Evolutionary conservation across 108 stramenopile species (phyloP), one percentile per base, ranked within the genome.

Genomic region (Cyclotella distinguenda): DNA sequence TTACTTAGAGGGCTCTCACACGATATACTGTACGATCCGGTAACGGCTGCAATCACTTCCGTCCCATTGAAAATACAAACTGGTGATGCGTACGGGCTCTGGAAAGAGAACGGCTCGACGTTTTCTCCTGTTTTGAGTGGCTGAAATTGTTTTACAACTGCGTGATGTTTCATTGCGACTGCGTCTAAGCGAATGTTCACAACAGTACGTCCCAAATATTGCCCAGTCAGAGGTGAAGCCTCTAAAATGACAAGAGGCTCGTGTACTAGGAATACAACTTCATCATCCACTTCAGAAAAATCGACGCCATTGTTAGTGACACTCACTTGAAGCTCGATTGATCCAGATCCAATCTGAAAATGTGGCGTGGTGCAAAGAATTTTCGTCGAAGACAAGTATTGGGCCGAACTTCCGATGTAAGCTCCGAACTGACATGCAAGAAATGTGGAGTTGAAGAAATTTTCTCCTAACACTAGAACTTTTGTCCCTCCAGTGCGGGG

Each of bases 21-120:
- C 12, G 65, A 66, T 31, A 72, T 23, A 27, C 35, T 65, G 15
- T 26, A 56, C 16, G 60, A 38, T 23, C 69, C 60, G 16, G 57
- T 46, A 5, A 68, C 48, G 18, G n/a, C 55, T 21, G 66, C 65
- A 10, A 45, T 16, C 57, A 73, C 65, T 11, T 49, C 31, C n/a
- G 33, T 73, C 27, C 59, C 57, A 60, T 66, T 35, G 56, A 68
- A 59, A 13, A 73, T 63, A 28, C 66, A 73, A 6, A 67, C 33
- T 12, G 72, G 65, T 61, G 49, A 32, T 44, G 60, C 60, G 47
- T 54, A 63, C 0, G 40, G 40, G 46, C 61, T 63, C 25, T 49
- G 23, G 23, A 70, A 70, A 8, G 68, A 40, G 40, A 70, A 70
- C 0, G 58, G 59, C 28, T 42, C 48, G 7, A 48, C 31, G 16